Conservation (phyloP, 768 basidiomycete genomes). For the Polyporus arcularius region DNA sequence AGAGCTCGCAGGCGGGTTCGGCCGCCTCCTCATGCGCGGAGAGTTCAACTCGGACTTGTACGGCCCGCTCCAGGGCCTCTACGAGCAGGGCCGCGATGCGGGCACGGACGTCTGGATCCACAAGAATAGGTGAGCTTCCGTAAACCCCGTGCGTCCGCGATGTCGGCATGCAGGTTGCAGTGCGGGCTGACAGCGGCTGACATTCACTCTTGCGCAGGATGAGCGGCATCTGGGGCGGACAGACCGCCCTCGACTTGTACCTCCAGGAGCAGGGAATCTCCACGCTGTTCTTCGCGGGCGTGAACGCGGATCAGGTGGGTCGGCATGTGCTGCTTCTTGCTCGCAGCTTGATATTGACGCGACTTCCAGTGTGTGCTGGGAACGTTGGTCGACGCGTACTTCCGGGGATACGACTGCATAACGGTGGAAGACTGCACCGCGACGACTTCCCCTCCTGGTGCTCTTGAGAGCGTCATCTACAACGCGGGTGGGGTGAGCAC, state of each 20-base stretch:
- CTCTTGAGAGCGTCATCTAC: constrained; percentile 56
- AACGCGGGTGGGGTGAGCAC: constrained; percentile 54
- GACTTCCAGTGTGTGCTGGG: constrained; percentile 58
- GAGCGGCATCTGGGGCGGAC: constrained; percentile 67
- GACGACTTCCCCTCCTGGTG: constrained; percentile 62
- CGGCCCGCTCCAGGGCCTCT: constrained; percentile 60
- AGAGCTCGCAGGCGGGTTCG: constrained; percentile 53
- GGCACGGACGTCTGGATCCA: constrained; percentile 74
- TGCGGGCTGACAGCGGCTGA: neutral
- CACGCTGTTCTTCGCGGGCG: constrained; percentile 63
- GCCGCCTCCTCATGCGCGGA: constrained; percentile 59
- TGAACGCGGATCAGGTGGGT: constrained; percentile 65
- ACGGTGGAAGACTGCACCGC: constrained; percentile 58
- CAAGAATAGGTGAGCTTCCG: constrained; percentile 55
- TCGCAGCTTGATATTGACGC: neutral
- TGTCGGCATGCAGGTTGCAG: neutral
- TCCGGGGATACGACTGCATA: constrained; percentile 63
- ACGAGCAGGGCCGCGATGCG: constrained; percentile 47
- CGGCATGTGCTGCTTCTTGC: neutral
- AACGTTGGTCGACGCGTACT: constrained; percentile 65
- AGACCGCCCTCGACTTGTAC: constrained; percentile 62
- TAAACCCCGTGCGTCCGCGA: neutral
- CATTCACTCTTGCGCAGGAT: constrained; percentile 40
- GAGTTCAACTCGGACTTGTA: constrained; percentile 61
- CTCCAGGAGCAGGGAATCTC: constrained; percentile 63